Base-by-base conservation (phyloP, 352 stramenopile genomes). In the Blastocystis sp. region DNA sequence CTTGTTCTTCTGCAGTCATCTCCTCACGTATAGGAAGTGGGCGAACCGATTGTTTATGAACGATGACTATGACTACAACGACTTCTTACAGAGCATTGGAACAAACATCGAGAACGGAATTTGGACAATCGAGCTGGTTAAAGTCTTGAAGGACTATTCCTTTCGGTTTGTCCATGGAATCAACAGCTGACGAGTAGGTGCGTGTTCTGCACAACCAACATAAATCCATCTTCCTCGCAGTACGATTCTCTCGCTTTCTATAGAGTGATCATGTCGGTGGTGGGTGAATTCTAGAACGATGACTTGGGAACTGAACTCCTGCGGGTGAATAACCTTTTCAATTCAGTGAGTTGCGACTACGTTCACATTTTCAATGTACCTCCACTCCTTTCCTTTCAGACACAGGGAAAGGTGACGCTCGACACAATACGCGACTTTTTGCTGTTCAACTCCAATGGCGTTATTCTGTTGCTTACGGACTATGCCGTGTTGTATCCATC, bases 191-290 rank as follows among this genome's bases (percentile, higher is more conserved):
- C n/a, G n/a, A n/a, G 1, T 48, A 49, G 69, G 63, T 81, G 69
- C 40, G 48, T 81, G 7, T 81, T 63, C 48, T 81, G 69, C 40
- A 81, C 69, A 81, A 81, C 69, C 1, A 81, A 81, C 21, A 40
- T 81, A 27, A 46, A 14, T 49, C 69, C 69, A 44, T 63, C 69
- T 7, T 44, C 44, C 27, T 27, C 21, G 21, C 69, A 81, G 27
- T 81, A 81, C 29, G 69, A 81, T 9, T 81, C 61, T 46, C 38
- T 81, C n/a, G 69, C 61, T 44, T 81, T 81, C 69, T 81, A 81
- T 29, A 54, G 48, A 32, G 69, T 81, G 4, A 4, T 7, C 29
- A 24, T 49, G 24, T n/a, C 4, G 4, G 24, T 51, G 69, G n/a
- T 18, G 9, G 2, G 18, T 65, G 4, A 38, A 40, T 11, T 32